Evolutionary conservation across 140 eudicot genomes (phyloP), one percentile per base, ranked within the genome.

Genomic region (Ambrosia hybrid): DNA sequence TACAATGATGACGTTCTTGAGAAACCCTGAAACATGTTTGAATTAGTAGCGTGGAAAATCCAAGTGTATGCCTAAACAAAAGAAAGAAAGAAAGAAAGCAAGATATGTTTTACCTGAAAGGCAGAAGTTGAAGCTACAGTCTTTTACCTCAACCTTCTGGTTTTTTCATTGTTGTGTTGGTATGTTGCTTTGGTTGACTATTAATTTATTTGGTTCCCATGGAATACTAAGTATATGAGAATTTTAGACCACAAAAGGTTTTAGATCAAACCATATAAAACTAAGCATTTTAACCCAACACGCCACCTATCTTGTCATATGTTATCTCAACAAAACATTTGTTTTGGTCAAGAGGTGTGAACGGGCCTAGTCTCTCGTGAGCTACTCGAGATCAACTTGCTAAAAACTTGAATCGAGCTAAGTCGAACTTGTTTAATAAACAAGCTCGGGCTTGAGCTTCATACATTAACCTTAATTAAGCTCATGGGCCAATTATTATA

Each of bases 81-180:
- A 30, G 34, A 30, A 30, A 30, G 34, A 21, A 30, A 30, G 34
- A 30, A 30, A 30, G 34, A 30, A 30, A 30, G 34, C 34, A 30
- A 30, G 34, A 30, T 30, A 30, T 30, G 34, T 30, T 30, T 30
- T 30, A 30, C 34, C 34, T 30, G 34, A 30, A 30, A 41, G 14
- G 36, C 71, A 30, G 71, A 68, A 70, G 3, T 7, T 70, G 76
- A 62, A 76, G 56, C 70, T 62, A 60, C 33, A 14, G 9, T 77
- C 65, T 77, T 77, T 61, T 26, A 36, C 53, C 58, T 21, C 51
- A 36, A 46, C 45, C 15, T 16, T 4, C 58, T 75, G 17, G 6
- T 37, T 52, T 56, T 59, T 43, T 55, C 39, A 37, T 70, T 55
- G 2, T 30, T 30, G 34, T 30, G 34, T 55, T 1, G 45, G 53